A percentile compares a stretch with the other conserved stretches of the same genome.
These are phyloP conservation scores for Fragilaria radians DNA, from an alignment of 108 stramenopile genomes.

Conservation along the genomic window DNA sequence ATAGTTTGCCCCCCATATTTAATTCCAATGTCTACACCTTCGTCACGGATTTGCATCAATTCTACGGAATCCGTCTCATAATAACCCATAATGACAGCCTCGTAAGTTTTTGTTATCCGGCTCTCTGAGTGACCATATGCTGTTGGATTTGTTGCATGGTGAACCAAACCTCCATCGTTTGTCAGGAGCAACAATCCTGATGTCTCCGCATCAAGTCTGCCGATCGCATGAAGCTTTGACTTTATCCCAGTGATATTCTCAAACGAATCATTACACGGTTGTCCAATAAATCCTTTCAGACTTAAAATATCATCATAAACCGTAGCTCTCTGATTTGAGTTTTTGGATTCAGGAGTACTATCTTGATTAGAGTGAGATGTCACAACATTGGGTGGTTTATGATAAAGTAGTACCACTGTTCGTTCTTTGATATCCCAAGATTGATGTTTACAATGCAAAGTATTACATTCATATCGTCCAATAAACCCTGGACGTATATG, in stretches of 20 bases:
- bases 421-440: no score
- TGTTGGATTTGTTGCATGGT: constrained; percentile 55
- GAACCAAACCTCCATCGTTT: constrained; percentile 63
- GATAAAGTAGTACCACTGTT: constrained; percentile 53
- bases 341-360: constrained; percentile 7
- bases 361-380: constrained; percentile 57
- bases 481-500: no score
- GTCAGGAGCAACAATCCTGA: constrained; percentile 59
- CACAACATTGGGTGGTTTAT: constrained; percentile 57
- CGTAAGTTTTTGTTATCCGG: constrained; percentile 44
- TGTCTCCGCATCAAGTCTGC: constrained; percentile 62
- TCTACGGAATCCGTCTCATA: constrained; percentile 16
- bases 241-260: constrained; percentile 42
- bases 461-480: no score
- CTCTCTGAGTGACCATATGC: constrained; percentile 12
- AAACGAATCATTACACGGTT: constrained; percentile 7
- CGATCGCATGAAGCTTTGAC: constrained; percentile 59
- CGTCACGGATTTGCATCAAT: constrained; percentile 10
- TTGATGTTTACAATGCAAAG: no score
- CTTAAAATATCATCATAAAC: constrained; percentile 50
- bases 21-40: constrained; percentile 46
- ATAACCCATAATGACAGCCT: constrained; percentile 64
- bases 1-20: constrained; percentile 49
- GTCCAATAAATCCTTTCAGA: constrained; percentile 33
- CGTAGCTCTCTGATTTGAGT: constrained; percentile 15